These are phyloP conservation scores for Tolypocladium amazonense DNA, from an alignment of 2,329 filamentous ascomycete genomes.

Conservation along the genomic window DNA sequence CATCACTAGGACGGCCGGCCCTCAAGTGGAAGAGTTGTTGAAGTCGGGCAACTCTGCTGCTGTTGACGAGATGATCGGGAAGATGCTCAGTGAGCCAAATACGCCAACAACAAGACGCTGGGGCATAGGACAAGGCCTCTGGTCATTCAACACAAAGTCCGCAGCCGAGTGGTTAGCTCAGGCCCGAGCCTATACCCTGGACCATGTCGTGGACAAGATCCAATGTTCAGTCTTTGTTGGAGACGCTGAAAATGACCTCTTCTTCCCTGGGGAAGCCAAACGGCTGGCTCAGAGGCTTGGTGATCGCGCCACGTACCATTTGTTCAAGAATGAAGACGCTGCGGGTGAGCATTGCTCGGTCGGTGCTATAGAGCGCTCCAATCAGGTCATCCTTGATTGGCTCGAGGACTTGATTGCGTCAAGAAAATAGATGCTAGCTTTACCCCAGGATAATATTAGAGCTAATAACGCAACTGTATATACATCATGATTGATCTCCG, in stretches of 20 bases:
- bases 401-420: background rate
- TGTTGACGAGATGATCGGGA: slow-evolving; percentile 7
- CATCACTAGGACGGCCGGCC: slow-evolving; percentile 4
- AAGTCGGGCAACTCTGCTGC: slow-evolving; percentile 5
- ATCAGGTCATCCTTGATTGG: background rate
- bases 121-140: slow-evolving; percentile 13
- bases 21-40: slow-evolving; percentile 3
- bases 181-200: slow-evolving; percentile 8
- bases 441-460: too few relatives aligned
- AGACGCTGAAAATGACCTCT: slow-evolving; percentile 7
- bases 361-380: background rate
- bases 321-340: background rate
- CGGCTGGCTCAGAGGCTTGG: slow-evolving; percentile 3
- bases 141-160: slow-evolving; percentile 11
- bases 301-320: background rate
- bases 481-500: too few relatives aligned
- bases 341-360: background rate
- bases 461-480: too few relatives aligned
- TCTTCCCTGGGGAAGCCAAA: slow-evolving; percentile 1
- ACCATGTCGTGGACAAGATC: slow-evolving; percentile 8
- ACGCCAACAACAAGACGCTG: slow-evolving; percentile 5
- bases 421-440: background rate
- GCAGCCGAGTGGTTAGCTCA: slow-evolving; percentile 9
- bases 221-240: slow-evolving; percentile 10
- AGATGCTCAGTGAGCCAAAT: background rate